Evolutionary conservation across 352 stramenopile species (phyloP).

Genomic region (Globisporangium viniferum): DNA sequence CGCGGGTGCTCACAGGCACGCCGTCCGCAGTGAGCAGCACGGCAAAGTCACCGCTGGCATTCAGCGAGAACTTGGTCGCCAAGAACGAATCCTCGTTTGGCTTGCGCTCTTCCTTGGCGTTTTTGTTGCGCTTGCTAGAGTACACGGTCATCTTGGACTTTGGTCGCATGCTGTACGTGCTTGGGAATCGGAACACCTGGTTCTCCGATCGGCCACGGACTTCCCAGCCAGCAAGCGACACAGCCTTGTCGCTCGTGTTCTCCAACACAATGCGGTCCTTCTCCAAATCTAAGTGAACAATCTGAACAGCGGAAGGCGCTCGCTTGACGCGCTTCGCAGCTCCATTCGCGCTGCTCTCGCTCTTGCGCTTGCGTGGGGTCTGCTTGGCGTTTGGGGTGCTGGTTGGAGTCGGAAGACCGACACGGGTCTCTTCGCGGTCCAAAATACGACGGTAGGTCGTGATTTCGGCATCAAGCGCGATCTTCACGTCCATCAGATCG

Average conservation of each 20-base stretch:
- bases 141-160: slow-evolving; percentile 72
- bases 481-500: slow-evolving; percentile 87
- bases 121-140: slow-evolving; percentile 79
- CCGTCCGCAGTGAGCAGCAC: slow-evolving; percentile 61
- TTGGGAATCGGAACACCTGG: slow-evolving; percentile 71
- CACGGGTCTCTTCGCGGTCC: slow-evolving; percentile 71
- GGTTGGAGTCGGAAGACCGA: slow-evolving; percentile 55
- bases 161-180: slow-evolving; percentile 62
- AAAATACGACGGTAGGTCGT: slow-evolving; percentile 80
- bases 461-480: slow-evolving; percentile 73
- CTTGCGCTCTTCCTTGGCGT: slow-evolving; percentile 68
- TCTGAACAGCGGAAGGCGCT: slow-evolving; percentile 40
- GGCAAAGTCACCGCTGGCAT: slow-evolving; percentile 62
- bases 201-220: slow-evolving; percentile 54
- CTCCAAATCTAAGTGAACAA: slow-evolving; percentile 61
- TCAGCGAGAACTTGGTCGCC: slow-evolving; percentile 78
- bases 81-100: slow-evolving; percentile 73
- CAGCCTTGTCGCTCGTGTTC: slow-evolving; percentile 56
- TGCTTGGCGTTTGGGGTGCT: slow-evolving; percentile 35
- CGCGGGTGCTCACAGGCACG: slow-evolving; percentile 64
- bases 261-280: slow-evolving; percentile 78
- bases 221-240: slow-evolving; percentile 64
- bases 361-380: slow-evolving; percentile 63
- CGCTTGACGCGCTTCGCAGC: slow-evolving; percentile 50
- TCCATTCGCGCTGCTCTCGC: slow-evolving; percentile 23